Evolutionary conservation across 345 rosid species (phyloP), one percentile per base, ranked within the genome.

Genomic region (Hibiscus trionum): DNA sequence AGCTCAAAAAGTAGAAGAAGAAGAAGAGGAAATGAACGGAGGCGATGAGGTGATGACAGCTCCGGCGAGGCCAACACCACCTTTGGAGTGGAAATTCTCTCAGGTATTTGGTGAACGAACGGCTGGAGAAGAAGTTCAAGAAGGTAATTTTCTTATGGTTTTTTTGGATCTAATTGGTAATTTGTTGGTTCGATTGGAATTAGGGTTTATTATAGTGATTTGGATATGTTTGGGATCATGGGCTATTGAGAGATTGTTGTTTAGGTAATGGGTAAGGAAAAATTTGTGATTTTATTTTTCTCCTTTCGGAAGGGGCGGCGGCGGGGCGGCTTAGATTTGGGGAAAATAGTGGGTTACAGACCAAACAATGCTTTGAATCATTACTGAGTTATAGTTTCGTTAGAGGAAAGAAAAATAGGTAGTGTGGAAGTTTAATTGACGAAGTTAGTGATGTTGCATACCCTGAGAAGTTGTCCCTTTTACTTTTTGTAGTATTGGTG

Each of bases 41-140:
- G 88, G 84, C 75, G 89, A 76, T 79, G 85, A 73, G 62, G 85
- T 78, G 77, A 75, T 85, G 67, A 73, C 77, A 77, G 82, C 86
- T 77, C 75, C 78, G 64, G 72, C 78, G n/a, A 81, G 71, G 35
- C 79, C 84, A 72, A 76, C 84, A 63, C 84, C 76, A 77, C 86
- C 88, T 70, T 81, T 91, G 66, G 98, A 93, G 50, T 93, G 98
- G 98, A 93, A 90, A 86, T 93, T 93, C 84, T 86, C 98, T 71
- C 98, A 93, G 86, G 97, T 93, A 15, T 93, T 91, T 80, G 98
- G 98, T 55, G 98, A 93, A 77, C 90, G 96, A 49, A 81, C 91
- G 44, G 95, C 95, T 47, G 97, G 97, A 14, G 98, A 93, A 77
- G 98, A 93, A 85, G 93, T 93, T 26, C 97, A 93, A 83, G 98